Conservation (phyloP, 768 basidiomycete species). For the Fomitopsis serialis region DNA sequence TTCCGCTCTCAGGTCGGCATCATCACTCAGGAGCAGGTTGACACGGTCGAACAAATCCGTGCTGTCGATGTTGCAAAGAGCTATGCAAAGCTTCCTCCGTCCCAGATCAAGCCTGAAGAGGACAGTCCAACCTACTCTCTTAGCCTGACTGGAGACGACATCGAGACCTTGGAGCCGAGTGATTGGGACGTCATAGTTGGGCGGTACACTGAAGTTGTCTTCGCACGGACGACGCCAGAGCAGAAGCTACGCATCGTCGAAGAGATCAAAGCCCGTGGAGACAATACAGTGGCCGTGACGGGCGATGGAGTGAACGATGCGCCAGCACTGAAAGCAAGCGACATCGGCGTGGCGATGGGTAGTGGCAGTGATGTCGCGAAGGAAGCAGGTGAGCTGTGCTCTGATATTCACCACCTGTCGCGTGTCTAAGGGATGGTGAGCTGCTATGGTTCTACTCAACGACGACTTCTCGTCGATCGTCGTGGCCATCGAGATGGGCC, state of each 20-base stretch:
- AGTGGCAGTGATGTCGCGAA: constrained; percentile 47
- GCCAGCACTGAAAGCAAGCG: constrained; percentile 51
- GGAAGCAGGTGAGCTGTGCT: constrained; percentile 39
- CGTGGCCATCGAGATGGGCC: too few relatives aligned
- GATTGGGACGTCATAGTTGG: constrained; percentile 38
- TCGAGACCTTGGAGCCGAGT: constrained; percentile 27
- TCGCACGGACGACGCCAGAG: constrained; percentile 58
- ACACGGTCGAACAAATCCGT: constrained; percentile 28
- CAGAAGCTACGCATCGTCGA: constrained; percentile 64
- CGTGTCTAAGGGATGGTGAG: too few relatives aligned
- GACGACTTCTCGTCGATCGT: constrained; percentile 65
- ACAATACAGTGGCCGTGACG: constrained; percentile 55
- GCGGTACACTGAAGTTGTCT: constrained; percentile 46
- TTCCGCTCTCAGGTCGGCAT: constrained; percentile 37
- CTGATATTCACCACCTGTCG: too few relatives aligned
- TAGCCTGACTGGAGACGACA: constrained; percentile 40
- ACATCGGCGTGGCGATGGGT: constrained; percentile 61
- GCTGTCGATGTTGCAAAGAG: constrained; percentile 10
- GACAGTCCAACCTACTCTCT: constrained; percentile 34
- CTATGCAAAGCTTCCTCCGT: constrained; percentile 11
- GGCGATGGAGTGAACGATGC: constrained; percentile 66
- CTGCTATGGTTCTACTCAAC: constrained; percentile 58
- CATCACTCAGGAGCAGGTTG: constrained; percentile 32
- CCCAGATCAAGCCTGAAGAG: constrained; percentile 29
- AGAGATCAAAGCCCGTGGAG: constrained; percentile 46